These are phyloP conservation scores for Musa itinerans DNA, from an alignment of 176 grass and related monocot genomes.

Conservation along the genomic window DNA sequence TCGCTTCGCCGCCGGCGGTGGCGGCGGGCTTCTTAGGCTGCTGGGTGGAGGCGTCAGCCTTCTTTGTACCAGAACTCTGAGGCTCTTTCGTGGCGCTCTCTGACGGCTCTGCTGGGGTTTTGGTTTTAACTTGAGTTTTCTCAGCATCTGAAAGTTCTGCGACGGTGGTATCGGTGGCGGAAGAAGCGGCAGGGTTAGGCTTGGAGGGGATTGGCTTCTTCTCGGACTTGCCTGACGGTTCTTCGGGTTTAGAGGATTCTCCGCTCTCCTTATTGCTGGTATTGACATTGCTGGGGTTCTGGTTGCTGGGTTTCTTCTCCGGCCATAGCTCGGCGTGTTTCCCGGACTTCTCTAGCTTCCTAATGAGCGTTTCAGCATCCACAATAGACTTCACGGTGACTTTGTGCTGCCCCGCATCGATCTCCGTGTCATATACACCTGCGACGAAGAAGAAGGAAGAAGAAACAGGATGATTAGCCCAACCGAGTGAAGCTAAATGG, in stretches of 20 bases:
- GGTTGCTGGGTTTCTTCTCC: not conserved
- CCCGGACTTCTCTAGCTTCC: conserved; percentile 28
- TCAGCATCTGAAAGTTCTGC: not conserved
- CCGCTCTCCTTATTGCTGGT: not conserved
- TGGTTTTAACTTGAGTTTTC: not conserved
- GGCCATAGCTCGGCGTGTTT: conserved; percentile 30
- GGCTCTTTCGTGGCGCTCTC: not conserved
- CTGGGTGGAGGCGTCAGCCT: not conserved
- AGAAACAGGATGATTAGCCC: not conserved
- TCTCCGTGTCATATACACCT: conserved; percentile 30
- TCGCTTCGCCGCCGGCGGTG: not conserved
- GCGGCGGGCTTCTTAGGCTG: not conserved
- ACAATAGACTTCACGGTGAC: conserved; percentile 27
- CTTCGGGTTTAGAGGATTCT: not conserved
- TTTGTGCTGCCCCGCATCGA: conserved; percentile 31
- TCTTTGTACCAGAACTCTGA: not conserved
- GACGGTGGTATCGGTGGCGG: not conserved
- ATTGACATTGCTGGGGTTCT: not conserved
- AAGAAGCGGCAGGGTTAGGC: not conserved
- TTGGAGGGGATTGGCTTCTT: not conserved
- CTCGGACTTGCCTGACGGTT: not conserved
- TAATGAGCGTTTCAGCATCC: conserved; percentile 19
- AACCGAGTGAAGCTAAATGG: not conserved
- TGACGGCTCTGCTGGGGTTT: not conserved
- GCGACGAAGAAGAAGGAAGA: not conserved